Base-by-base conservation (phyloP, 257 asterid genomes). In the Forsythia viridissima region DNA sequence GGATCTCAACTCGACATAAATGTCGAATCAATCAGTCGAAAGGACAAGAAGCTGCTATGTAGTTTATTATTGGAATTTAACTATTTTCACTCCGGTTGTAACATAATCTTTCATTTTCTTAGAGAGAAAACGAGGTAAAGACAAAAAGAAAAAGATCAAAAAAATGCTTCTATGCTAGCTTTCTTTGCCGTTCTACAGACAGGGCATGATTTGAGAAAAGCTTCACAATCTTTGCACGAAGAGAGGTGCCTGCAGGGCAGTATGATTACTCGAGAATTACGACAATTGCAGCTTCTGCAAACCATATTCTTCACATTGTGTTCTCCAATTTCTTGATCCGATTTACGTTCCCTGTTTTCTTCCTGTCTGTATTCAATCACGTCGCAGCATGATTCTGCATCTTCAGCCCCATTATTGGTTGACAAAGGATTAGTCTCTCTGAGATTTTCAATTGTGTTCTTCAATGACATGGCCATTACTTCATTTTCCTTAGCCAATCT, bases 221-320 rank as follows among this genome's bases (percentile, higher is more conserved):
- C 82, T 15, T 85, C 97, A 66, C 99, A 94, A 38, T 69, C 71
- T 57, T 75, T 77, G 89, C 99, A 94, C 3, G 86, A 82, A 40
- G 91, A 90, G 1, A 94, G 88, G 77, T 94, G 99, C 72, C 99
- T 85, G 74, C 98, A 91, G 0, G 98, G 98, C 63, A 94, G 66
- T 84, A 93, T 77, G 65, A 94, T 74, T 9, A 93, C 89, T 68
- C 94, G 77, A 82, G 91, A 81, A 18, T 81, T 80, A 77, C 92
- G 73, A 76, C 38, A 37, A 57, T 79, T 81, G 82, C 97, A 93
- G 38, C 85, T 72, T 77, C 84, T 87, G 80, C 98, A 94, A 1
- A 75, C 37, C 89, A 78, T 66, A 15, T 42, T n/a, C 8, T 4
- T 57, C 11, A 4, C 82, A 77, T 79, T 69, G 51, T 7, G 9